Evolutionary conservation across 768 basidiomycete species (phyloP).

Genomic region (Lactarius hatsudake): DNA sequence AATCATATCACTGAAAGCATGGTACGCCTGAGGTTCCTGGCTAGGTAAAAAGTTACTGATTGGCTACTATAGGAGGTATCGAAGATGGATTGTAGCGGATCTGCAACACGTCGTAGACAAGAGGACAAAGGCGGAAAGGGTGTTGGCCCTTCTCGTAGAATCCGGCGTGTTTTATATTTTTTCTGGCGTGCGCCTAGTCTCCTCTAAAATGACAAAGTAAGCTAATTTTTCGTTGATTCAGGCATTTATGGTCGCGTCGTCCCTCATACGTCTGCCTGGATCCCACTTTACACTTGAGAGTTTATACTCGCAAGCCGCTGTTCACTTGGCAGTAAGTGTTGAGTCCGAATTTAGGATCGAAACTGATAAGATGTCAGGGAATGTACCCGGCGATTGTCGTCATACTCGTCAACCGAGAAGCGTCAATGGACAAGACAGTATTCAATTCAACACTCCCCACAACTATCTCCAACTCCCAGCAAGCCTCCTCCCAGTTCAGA

Average conservation of each 20-base stretch:
- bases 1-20: neutral
- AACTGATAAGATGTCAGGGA: neutral
- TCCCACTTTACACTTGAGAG: no score
- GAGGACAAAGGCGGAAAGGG: neutral
- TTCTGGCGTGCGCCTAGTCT: no score
- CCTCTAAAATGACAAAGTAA: no score
- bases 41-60: neutral
- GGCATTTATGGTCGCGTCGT: no score
- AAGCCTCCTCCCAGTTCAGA: neutral
- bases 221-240: no score
- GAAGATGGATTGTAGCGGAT: neutral
- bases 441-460: neutral
- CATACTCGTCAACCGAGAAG: constrained; percentile 1
- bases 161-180: no score
- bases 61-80: neutral
- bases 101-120: neutral
- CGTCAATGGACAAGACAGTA: neutral
- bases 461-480: neutral
- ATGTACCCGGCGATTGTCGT: neutral
- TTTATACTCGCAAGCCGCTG: neutral
- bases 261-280: no score
- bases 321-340: neutral
- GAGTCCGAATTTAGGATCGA: neutral
- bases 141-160: no score
- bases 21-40: neutral